Percentiles rank a stretch among this genome's conserved stretches.
phyloP scores from a whole-genome alignment of 1,139 yeast species.

The Spathaspora sp. region DNA sequence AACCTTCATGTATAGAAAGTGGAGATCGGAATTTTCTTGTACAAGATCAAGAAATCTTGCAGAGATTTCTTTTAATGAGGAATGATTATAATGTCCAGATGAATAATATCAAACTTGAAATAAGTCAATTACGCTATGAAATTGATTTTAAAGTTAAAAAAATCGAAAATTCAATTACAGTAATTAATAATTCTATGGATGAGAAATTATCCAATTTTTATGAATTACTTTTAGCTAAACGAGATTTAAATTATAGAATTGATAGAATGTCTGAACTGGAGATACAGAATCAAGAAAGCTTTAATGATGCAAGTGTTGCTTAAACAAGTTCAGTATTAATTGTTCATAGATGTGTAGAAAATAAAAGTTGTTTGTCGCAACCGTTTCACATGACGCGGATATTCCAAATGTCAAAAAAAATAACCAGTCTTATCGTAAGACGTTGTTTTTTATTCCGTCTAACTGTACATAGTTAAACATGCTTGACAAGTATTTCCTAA shows the following conservation, averaged over 20 bases:
- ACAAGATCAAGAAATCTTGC: not conserved
- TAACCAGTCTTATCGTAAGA: not conserved
- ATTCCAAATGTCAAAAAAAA: not conserved
- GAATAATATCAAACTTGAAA: slow-evolving; percentile 16
- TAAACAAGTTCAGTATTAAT: not conserved
- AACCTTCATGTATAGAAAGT: not conserved
- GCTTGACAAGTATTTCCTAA: not conserved
- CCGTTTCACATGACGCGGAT: not conserved
- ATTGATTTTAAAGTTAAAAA: slow-evolving; percentile 14
- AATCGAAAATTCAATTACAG: slow-evolving; percentile 6
- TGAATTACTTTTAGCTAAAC: slow-evolving; percentile 2
- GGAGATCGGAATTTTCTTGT: not conserved
- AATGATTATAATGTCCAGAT: slow-evolving; percentile 14
- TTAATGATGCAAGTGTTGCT: too few species aligned
- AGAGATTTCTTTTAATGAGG: slow-evolving; percentile 2
- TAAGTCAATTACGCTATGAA: slow-evolving; percentile 16
- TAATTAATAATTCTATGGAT: slow-evolving; percentile 3
- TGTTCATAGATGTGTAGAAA: not conserved
- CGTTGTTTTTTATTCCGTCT: not conserved
- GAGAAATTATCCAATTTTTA: slow-evolving; percentile 5
- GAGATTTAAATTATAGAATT: not conserved
- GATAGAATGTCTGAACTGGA: not conserved
- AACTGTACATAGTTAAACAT: not conserved
- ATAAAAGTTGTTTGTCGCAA: not conserved
- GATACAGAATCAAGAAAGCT: too few species aligned